phyloP scores from a whole-genome alignment of 331 rosid species.

The Malus hybrid region DNA sequence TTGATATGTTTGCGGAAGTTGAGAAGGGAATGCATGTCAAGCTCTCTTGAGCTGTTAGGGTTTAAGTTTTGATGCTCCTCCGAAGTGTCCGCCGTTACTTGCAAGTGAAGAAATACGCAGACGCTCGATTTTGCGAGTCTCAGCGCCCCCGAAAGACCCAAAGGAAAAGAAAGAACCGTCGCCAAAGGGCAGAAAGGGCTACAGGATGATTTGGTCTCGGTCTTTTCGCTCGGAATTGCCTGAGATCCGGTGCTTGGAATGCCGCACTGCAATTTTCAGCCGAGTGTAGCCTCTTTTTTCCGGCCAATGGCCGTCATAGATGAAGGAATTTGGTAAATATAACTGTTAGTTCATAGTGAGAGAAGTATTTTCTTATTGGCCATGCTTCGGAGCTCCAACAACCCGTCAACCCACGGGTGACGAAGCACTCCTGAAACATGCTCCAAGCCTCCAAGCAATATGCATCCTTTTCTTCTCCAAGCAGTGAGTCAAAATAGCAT shows the following conservation, averaged over 20 bases:
- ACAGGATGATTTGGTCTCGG: not conserved
- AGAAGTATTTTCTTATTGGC: not conserved
- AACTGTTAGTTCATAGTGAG: not conserved
- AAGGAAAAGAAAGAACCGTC: not conserved
- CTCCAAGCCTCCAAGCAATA: not conserved
- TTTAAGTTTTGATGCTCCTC: not conserved
- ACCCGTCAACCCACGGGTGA: not conserved
- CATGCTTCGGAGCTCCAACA: not conserved
- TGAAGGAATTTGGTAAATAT: not conserved
- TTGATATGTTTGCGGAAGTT: constrained; percentile 29
- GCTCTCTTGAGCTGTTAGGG: constrained; percentile 16
- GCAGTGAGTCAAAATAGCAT: not conserved
- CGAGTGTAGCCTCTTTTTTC: not conserved
- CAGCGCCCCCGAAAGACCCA: not conserved
- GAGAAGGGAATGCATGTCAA: constrained; percentile 62
- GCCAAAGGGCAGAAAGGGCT: not conserved
- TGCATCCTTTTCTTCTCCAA: not conserved
- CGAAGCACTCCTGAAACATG: not conserved
- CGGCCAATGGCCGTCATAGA: not conserved
- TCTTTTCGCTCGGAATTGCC: not conserved
- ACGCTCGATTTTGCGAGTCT: not conserved
- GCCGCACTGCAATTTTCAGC: not conserved
- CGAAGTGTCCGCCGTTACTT: not conserved
- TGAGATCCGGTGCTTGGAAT: not conserved
- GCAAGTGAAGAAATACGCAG: not conserved